Evolutionary conservation across 805 yeast species (phyloP), one percentile per base, ranked within the genome.

Genomic region (Candida suzukii): DNA sequence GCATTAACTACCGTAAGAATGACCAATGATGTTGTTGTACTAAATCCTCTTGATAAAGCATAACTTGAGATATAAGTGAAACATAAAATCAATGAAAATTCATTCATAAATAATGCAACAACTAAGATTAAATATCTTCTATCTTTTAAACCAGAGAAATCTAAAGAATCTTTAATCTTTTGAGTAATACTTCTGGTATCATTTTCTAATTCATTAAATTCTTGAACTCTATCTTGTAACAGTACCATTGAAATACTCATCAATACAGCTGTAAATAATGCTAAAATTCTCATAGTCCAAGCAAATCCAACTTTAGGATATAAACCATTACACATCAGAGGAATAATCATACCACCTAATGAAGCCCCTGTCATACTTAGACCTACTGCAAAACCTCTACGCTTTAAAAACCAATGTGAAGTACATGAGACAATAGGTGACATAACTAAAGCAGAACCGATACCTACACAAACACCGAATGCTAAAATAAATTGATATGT

Each of bases 331-430:
- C 79, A 64, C 58, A 76, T 67, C 39, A 76, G 57, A 3, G 83
- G 80, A 59, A 79, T 71, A 11, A 70, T 49, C 41, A 75, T 63
- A 33, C 82, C 83, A 19, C 82, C 83, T 17, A 76, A 41, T 4
- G 78, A 72, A 2, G 80, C 81, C 18, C 82, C 82, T 28, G 70
- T 66, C 41, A 81, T 75, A 4, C 82, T 80, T 3, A 79, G 47
- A 0, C 87, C 85, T 28, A 78, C 63, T 6, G 82, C 84, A 41
- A 68, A 53, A 0, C 82, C 87, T 45, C 86, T 66, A 43, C 69
- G 73, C 28, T 58, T 62, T 42, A 62, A 54, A 50, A 81, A 83
- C 76, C 82, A 81, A 49, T 83, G 88, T 33, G 80, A 70, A 34
- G 75, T 52, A 12, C 74, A 71, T 22, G 70, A 66, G 0, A 78